Base-by-base conservation (phyloP, 2,329 filamentous ascomycete species). In the Podosphaera fusca region DNA sequence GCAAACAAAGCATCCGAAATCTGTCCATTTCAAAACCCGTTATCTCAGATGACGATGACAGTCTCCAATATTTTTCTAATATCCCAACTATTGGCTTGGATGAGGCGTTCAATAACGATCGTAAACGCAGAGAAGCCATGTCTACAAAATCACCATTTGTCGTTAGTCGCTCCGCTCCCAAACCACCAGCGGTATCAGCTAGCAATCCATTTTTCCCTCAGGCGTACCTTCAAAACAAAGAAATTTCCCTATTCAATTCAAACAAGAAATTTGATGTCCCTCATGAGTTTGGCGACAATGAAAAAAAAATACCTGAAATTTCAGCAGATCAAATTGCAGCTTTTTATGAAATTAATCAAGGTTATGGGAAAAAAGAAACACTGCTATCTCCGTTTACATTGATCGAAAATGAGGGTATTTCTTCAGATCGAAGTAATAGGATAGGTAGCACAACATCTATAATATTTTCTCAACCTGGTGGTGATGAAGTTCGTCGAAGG, bases 1-100 rank as follows among this genome's bases (percentile, higher is more conserved):
- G 30, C 12, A 66, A 64, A 56, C 40, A 57, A 56, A 63, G 56
- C 51, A 55, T 68, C 10, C 59, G 65, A 49, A 63, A 54, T 31
- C 57, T 68, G 29, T 61, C 58, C 4, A 68, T 68, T 30, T 68
- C 67, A 2, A 59, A 63, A 6, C 67, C 67, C 36, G 60, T 67
- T 5, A 45, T 58, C 4, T 49, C 42, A 40, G 52, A 35, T 5
- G 40, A 14, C 55, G 54, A 61, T 2, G 57, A 55, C 14, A 56
- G 60, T 33, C 31, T 59, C 10, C 59, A 62, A 34, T 60, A 61
- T 9, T 66, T 66, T 50, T 58, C 64, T 10, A 61, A 60, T 57
- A 65, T 68, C n/a, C 61, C 60, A 34, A 68, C 67, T 1, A 63
- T 67, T 31, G 66, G 67, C 58, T 61, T 68, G 45, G 60, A 61